Evolutionary conservation across 2,329 filamentous ascomycete species (phyloP), one percentile per base, ranked within the genome.

Genomic region (Fusarium luffae): DNA sequence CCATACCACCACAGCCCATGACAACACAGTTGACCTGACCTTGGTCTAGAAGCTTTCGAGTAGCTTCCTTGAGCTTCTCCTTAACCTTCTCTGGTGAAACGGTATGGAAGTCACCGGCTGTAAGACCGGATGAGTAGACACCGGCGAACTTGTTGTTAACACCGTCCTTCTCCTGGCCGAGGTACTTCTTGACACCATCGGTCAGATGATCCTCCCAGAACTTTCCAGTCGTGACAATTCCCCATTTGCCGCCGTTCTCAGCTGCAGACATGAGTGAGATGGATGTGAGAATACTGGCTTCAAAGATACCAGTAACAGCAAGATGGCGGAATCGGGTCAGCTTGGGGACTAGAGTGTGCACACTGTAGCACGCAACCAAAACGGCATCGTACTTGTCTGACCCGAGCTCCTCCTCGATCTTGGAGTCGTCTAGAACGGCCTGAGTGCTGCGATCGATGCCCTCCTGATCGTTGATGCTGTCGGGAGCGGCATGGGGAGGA

Each of bases 1-100:
- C 90, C 94, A 98, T 97, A 0, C 94, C 94, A 4, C 93, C 94
- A 78, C 94, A 98, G 0, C 94, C 94, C 83, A 98, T 86, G 75
- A 93, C 92, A 10, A 98, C 88, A 25, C 92, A 7, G 84, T 83
- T 0, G 13, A 94, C 86, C 5, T 84, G 82, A 0, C 85, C 82
- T 14, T 83, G 83, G 10, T 76, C 77, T 28, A 97, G 79, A 27
- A 97, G 81, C 52, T 85, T 82, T 77, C 85, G 87, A 0, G 93
- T 92, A 0, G 94, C 93, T 18, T 88, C 85, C 70, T 85, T 89
- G 76, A 98, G 88, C 74, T 88, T 89, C 63, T 78, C 77, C 40
- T 84, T 82, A 40, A 98, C 89, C 65, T 92, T 84, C 11, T 88
- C 88, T 1, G 86, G 85, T 0, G 89, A 84, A 2, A 92, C 85